Conservation (phyloP, 179 eudicot species). For the Silene vulgaris region DNA sequence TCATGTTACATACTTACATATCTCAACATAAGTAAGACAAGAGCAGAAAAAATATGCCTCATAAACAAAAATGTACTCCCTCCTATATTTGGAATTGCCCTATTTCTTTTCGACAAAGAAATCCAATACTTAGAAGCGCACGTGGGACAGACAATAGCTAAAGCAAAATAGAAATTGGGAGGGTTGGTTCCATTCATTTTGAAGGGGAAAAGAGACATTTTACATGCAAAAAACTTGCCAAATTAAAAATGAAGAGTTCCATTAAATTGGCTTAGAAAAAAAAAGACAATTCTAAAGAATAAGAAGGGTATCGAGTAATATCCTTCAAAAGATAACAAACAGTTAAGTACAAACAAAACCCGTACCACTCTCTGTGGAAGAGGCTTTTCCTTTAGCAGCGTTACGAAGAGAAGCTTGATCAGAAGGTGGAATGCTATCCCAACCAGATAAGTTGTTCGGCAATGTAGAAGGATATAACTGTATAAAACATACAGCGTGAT, state of each 20-base stretch:
- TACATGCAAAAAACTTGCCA: not conserved
- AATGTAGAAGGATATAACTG: conserved; percentile 46
- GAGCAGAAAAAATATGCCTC: conserved; percentile 11
- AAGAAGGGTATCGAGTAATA: not conserved
- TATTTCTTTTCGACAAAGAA: too few relatives aligned
- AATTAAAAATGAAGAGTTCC: not conserved
- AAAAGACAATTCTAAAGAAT: not conserved
- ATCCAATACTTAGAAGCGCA: not conserved
- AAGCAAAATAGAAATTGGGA: not conserved
- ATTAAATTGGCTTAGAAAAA: not conserved
- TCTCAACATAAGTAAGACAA: not conserved
- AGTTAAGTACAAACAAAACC: conserved; percentile 3
- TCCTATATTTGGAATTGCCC: not conserved
- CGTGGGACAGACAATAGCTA: not conserved
- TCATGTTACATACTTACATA: not conserved
- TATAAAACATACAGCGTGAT: conserved; percentile 79
- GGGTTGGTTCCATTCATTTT: not conserved
- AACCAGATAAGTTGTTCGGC: conserved; percentile 64
- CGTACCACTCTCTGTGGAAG: conserved; percentile 39
- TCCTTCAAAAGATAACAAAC: not conserved
- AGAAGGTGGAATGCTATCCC: conserved; percentile 57
- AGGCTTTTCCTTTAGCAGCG: conserved; percentile 48
- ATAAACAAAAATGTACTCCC: not conserved
- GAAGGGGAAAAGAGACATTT: not conserved
- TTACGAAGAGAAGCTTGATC: conserved; percentile 59